A percentile compares a stretch with the other conserved stretches of the same genome.
Evolutionary conservation across 495 filamentous ascomycete species (phyloP).

Genomic region (Penicillium silybi): DNA sequence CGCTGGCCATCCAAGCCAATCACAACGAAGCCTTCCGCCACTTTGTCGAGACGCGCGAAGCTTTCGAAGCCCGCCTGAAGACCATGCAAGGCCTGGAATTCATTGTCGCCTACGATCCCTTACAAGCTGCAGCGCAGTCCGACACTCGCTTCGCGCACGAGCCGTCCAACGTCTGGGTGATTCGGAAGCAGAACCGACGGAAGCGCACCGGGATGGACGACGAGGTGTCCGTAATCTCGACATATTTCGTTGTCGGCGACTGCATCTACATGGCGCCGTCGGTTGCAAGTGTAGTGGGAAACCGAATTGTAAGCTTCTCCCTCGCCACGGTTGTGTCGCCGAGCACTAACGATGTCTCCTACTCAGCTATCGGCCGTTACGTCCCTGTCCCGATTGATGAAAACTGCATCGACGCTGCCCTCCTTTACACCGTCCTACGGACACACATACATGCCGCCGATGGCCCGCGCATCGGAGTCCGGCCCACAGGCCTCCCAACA

Average conservation of each 20-base stretch:
- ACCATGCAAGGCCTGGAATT: constrained; percentile 83
- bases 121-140: constrained; percentile 57
- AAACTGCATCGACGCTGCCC: constrained; percentile 57
- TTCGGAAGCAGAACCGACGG: constrained; percentile 79
- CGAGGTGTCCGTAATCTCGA: constrained; percentile 66
- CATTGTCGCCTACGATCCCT: constrained; percentile 70
- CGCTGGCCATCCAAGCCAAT: constrained; percentile 68
- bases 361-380: constrained; percentile 56
- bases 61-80: constrained; percentile 71
- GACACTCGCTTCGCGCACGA: constrained; percentile 52
- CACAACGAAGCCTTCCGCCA: constrained; percentile 65
- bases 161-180: constrained; percentile 76
- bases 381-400: constrained; percentile 65
- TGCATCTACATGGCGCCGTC: constrained; percentile 88
- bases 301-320: constrained; percentile 59
- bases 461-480: constrained; percentile 35
- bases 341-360: constrained; percentile 32
- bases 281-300: constrained; percentile 70
- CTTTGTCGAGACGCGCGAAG: constrained; percentile 63
- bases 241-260: constrained; percentile 80
- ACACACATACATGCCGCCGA: constrained; percentile 63
- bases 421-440: constrained; percentile 71
- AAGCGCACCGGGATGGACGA: constrained; percentile 56
- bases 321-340: constrained; percentile 7
- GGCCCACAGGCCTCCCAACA: constrained; percentile 32